These are phyloP conservation scores for Aureobasidium sp. DNA, from an alignment of 2,329 filamentous ascomycete genomes.

Conservation along the genomic window DNA sequence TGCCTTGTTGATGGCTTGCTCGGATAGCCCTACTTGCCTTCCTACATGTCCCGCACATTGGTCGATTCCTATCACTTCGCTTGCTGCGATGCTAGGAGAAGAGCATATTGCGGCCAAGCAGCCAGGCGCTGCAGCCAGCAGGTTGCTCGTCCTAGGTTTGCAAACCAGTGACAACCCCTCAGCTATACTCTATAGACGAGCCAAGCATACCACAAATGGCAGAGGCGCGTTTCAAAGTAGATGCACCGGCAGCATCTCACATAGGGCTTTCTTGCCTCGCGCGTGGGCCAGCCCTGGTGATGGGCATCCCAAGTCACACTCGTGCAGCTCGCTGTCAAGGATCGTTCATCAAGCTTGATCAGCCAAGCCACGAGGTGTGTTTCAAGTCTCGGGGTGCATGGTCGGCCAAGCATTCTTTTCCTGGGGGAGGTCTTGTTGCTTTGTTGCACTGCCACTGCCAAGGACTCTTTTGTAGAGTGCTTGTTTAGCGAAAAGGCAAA, in stretches of 20 bases:
- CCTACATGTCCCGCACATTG: neutral
- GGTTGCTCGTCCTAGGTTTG: neutral
- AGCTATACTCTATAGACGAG: neutral
- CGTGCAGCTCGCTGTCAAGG: too few species aligned
- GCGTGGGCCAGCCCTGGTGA: neutral
- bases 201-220: neutral
- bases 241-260: neutral
- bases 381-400: neutral
- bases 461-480: neutral
- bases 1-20: neutral
- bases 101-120: too few species aligned
- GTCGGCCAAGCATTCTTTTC: neutral
- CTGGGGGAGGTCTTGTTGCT: neutral
- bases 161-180: neutral
- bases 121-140: neutral
- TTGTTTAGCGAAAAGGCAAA: neutral
- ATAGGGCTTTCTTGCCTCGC: neutral
- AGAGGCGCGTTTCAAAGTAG: neutral
- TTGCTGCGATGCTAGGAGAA: too few species aligned
- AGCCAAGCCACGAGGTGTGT: neutral
- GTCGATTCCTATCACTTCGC: neutral
- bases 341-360: neutral
- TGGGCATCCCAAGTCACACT: too few species aligned
- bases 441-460: neutral
- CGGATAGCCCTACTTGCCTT: neutral